Conservation (phyloP, 495 filamentous ascomycete genomes). For the Hapsidospora chrysogenum region DNA sequence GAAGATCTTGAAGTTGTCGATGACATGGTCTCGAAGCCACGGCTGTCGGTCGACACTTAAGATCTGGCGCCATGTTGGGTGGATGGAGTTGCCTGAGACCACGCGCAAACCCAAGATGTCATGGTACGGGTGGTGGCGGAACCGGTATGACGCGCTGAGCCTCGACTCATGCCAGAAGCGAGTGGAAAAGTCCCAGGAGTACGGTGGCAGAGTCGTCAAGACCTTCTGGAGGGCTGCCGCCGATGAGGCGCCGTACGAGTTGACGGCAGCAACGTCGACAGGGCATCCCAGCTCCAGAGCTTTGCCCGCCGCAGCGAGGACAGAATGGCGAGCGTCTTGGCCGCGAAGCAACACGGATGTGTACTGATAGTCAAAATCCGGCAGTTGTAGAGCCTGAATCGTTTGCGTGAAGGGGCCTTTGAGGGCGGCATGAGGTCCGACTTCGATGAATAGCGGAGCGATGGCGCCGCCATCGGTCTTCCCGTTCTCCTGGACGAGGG, state of each 20-base stretch:
- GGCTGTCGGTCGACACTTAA: conserved; percentile 22
- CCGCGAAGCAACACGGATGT: background rate
- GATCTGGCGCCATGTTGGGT: conserved; percentile 35
- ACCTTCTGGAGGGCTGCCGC: conserved; percentile 18
- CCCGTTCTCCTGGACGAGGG: conserved; percentile 15
- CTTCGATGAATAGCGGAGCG: too few species aligned
- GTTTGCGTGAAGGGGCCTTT: conserved; percentile 42
- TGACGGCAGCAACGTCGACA: conserved; percentile 23
- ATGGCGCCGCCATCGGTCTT: too few species aligned
- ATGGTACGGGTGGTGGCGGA: conserved; percentile 26
- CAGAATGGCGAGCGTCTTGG: background rate
- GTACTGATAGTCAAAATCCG: background rate
- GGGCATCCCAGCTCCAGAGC: conserved; percentile 21
- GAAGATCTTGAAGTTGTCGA: conserved; percentile 24
- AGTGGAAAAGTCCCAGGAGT: conserved; percentile 30
- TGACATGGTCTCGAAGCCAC: conserved; percentile 31
- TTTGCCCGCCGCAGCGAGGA: conserved; percentile 2
- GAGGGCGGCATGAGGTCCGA: too few species aligned
- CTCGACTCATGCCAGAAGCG: conserved; percentile 32
- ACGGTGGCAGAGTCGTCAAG: conserved; percentile 26
- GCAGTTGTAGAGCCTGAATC: conserved; percentile 25
- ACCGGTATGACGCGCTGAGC: conserved; percentile 25
- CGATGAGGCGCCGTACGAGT: conserved; percentile 16
- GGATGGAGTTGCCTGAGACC: conserved; percentile 18
- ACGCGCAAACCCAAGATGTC: conserved; percentile 28